Conservation (phyloP, 1,284 basidiomycete genomes). For the Vanrija sp. region DNA sequence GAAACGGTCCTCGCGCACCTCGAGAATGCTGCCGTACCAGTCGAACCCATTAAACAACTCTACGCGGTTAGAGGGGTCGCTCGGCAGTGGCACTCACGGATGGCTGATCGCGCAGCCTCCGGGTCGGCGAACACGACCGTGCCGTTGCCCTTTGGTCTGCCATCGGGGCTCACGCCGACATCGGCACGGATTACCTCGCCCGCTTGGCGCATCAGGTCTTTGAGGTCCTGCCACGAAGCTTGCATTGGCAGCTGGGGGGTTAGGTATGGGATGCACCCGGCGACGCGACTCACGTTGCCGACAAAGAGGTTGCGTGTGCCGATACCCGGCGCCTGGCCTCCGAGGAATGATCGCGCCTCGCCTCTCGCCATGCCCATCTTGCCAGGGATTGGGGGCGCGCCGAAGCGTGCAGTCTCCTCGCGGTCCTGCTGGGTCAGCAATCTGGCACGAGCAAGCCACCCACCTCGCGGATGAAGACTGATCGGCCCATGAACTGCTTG, state of each 20-base stretch:
- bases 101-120: slow-evolving; percentile 86
- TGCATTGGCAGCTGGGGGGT: slow-evolving; percentile 75
- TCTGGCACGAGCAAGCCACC: slow-evolving; percentile 8
- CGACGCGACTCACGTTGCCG: slow-evolving; percentile 65
- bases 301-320: slow-evolving; percentile 76
- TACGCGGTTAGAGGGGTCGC: slow-evolving; percentile 36
- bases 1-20: slow-evolving; percentile 93
- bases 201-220: slow-evolving; percentile 91
- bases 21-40: slow-evolving; percentile 86
- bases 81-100: slow-evolving; percentile 58
- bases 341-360: slow-evolving; percentile 67
- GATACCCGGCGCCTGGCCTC: slow-evolving; percentile 44
- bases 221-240: slow-evolving; percentile 97
- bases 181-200: slow-evolving; percentile 93
- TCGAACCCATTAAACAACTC: slow-evolving; percentile 92
- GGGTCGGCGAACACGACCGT: slow-evolving; percentile 91
- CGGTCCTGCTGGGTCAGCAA: slow-evolving; percentile 66
- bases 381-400: slow-evolving; percentile 84
- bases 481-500: slow-evolving; percentile 78
- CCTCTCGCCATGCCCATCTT: slow-evolving; percentile 85
- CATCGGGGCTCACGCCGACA: slow-evolving; percentile 86
- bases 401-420: slow-evolving; percentile 90
- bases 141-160: slow-evolving; percentile 87
- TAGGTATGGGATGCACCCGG: background rate
- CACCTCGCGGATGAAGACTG: slow-evolving; percentile 94